A percentile compares a stretch with the other conserved stretches of the same genome.
Conservation (phyloP, 169 alveolate species). For the Plasmodium gonderi region DNA sequence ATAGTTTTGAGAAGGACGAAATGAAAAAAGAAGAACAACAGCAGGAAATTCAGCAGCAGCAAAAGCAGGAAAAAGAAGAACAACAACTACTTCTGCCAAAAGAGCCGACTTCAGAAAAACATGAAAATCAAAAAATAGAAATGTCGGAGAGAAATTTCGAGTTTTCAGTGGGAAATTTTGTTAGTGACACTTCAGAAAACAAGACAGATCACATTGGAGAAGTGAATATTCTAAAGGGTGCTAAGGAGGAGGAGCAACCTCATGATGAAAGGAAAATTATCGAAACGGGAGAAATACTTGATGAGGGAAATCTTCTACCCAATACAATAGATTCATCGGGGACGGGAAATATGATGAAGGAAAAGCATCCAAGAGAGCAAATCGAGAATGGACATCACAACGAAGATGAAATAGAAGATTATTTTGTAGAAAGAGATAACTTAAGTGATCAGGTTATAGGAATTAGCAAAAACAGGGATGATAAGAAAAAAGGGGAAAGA, state of each 20-base stretch:
- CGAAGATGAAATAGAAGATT: neutral
- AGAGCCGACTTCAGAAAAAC: neutral
- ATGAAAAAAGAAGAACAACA: neutral
- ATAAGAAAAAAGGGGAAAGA: neutral
- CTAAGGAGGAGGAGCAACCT: neutral
- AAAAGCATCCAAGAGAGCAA: neutral
- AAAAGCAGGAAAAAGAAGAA: neutral
- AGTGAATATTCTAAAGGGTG: too few relatives aligned
- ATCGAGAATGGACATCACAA: neutral
- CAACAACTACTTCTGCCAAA: neutral
- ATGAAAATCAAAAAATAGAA: neutral
- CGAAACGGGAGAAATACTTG: neutral
- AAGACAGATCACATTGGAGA: neutral
- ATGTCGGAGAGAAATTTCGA: neutral
- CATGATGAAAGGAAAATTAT: neutral
- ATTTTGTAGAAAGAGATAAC: neutral
- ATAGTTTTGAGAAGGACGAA: slow-evolving; percentile 5
- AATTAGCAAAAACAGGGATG: neutral
- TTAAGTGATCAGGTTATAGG: neutral
- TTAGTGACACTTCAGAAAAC: neutral
- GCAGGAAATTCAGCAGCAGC: neutral
- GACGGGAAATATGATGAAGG: too few relatives aligned
- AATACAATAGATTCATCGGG: too few relatives aligned
- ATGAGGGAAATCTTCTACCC: too few relatives aligned
- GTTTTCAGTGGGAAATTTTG: neutral